Evolutionary conservation across 139 green algal genomes (phyloP), one percentile per base, ranked within the genome.

Genomic region (Micromonas pusilla): DNA sequence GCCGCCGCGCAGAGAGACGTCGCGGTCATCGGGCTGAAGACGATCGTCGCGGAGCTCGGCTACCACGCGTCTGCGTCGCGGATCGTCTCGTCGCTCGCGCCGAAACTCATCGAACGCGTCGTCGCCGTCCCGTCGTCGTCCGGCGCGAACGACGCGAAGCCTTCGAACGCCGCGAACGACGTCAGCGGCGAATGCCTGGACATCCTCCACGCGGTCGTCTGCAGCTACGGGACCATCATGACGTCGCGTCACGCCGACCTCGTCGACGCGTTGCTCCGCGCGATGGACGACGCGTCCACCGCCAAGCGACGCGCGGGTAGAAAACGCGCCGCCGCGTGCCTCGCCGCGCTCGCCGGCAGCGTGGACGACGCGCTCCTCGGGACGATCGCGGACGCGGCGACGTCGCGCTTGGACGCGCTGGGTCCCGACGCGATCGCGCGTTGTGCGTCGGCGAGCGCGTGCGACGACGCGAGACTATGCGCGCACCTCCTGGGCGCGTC

Each of bases 21-120:
- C 31, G 89, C 90, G 5, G 81, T 72, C 72, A 93, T 97, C 54
- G 91, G 88, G 2, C 77, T 97, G 0, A 97, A 97, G 79, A 92
- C 90, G 0, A 80, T 96, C 25, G 83, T 95, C 19, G 66, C 73
- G 21, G 88, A 86, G 36, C 57, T 87, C 5, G 36, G 65, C 3
- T 26, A 32, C 3, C 38, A 26, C 30, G 28, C 36, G 2, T 3
- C 13, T 2, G 65, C 32, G 28, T 38, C 65, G 28, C 3, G 65
- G 4, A 16, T 26, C 26, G 65, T 39, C 26, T 26, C 28, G 65
- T 57, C 45, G 16, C 57, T 86, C 26, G 62, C 78, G 6, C 66
- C 78, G 19, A 84, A 72, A 23, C 71, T 85, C 21, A 71, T 57
- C 45, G 45, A n/a, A n/a, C n/a, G n/a, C n/a, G n/a, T n/a, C n/a